phyloP scores from a whole-genome alignment of 192 early-diverging fungal species.

The Neocallimastix lanati region DNA sequence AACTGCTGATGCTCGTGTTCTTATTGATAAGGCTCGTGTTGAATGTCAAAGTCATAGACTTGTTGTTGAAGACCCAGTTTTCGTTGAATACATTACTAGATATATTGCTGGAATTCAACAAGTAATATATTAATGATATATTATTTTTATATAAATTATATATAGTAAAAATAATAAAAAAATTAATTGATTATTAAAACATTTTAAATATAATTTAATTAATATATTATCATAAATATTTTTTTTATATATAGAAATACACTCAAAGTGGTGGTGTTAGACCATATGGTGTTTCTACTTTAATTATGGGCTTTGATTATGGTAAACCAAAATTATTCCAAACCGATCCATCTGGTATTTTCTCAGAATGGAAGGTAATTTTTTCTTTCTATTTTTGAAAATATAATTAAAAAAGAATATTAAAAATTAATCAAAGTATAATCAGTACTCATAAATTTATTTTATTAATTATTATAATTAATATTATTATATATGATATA shows the following conservation, averaged over 20 bases:
- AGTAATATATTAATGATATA: too few species aligned
- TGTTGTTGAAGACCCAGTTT: slow-evolving; percentile 91
- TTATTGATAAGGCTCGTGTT: slow-evolving; percentile 89
- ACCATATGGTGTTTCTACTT: slow-evolving; percentile 93
- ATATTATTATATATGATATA: too few species aligned
- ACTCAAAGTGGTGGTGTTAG: slow-evolving; percentile 96
- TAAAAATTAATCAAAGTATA: slow-evolving; percentile 2
- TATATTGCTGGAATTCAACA: slow-evolving; percentile 94
- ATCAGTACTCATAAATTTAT: too few species aligned
- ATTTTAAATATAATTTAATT: too few species aligned
- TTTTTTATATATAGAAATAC: slow-evolving; percentile 50
- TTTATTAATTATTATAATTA: too few species aligned
- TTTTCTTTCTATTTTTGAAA: not conserved
- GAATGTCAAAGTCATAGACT: slow-evolving; percentile 96
- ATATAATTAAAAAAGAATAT: not conserved
- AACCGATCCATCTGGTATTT: slow-evolving; percentile 97
- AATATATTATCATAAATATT: not conserved
- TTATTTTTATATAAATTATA: too few species aligned
- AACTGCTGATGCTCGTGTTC: slow-evolving; percentile 84
- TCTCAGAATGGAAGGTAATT: slow-evolving; percentile 82
- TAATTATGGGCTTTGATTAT: slow-evolving; percentile 83
- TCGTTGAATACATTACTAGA: slow-evolving; percentile 92
- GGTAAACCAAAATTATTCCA: slow-evolving; percentile 86
- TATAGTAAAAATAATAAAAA: too few species aligned
- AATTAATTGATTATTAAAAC: too few species aligned